Evolutionary conservation across 2,329 filamentous ascomycete species (phyloP).

Genomic region (Phialocephala subalpina): DNA sequence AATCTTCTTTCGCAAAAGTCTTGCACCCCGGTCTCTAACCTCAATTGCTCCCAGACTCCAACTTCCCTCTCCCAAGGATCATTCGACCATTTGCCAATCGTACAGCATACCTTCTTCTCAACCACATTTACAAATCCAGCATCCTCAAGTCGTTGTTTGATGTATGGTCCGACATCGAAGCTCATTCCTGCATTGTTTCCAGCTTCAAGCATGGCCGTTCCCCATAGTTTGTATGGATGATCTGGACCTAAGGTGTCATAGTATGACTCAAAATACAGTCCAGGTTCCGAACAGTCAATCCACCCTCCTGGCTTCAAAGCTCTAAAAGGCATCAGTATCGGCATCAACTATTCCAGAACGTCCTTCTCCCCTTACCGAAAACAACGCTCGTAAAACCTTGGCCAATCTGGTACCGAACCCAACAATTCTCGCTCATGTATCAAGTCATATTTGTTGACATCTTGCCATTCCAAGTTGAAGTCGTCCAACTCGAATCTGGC

Average conservation of each 20-base stretch:
- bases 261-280: constrained; percentile 25
- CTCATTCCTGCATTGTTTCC: constrained; percentile 29
- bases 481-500: constrained; percentile 71
- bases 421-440: constrained; percentile 39
- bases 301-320: constrained; percentile 31
- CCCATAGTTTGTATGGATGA: constrained; percentile 28
- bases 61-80: constrained; percentile 42
- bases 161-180: constrained; percentile 29
- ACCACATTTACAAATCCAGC: constrained; percentile 53
- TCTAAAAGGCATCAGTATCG: constrained; percentile 11
- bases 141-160: constrained; percentile 43
- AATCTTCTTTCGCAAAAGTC: constrained; percentile 31
- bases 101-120: constrained; percentile 51
- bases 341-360: not conserved
- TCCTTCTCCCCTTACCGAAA: constrained; percentile 18
- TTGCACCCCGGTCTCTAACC: constrained; percentile 25
- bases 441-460: constrained; percentile 43
- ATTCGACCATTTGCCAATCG: constrained; percentile 55
- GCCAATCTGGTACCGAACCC: constrained; percentile 29
- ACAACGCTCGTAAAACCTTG: constrained; percentile 24
- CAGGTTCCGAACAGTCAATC: constrained; percentile 32
- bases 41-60: constrained; percentile 29
- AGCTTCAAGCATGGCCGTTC: constrained; percentile 28
- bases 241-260: constrained; percentile 21
- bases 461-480: constrained; percentile 52